phyloP scores from a whole-genome alignment of 768 basidiomycete genomes.

The Trametes cingulata region DNA sequence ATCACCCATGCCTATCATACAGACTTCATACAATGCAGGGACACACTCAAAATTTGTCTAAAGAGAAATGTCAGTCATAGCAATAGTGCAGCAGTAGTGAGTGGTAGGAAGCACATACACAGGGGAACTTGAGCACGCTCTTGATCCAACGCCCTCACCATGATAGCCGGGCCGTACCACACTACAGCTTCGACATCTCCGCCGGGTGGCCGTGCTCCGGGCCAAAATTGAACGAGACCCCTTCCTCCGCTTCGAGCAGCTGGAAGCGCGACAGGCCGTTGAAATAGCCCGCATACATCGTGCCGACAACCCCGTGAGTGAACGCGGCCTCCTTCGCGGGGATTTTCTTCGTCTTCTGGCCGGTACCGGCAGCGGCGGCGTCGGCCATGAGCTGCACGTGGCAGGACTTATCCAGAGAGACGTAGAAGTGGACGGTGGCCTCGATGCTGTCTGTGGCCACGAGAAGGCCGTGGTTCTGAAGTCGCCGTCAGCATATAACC shows the following conservation, averaged over 20 bases:
- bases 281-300: constrained; percentile 38
- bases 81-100: too few species aligned
- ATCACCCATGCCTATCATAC: too few species aligned
- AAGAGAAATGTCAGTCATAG: too few species aligned
- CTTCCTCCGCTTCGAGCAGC: constrained; percentile 39
- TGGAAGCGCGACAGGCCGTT: constrained; percentile 40
- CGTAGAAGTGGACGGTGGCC: constrained; percentile 29
- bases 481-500: neutral
- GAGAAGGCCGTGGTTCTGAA: constrained; percentile 33
- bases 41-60: too few species aligned
- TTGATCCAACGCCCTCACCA: too few species aligned
- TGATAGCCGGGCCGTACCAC: too few species aligned
- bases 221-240: constrained; percentile 22
- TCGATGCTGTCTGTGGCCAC: constrained; percentile 29
- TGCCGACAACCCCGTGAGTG: constrained; percentile 23
- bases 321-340: constrained; percentile 27
- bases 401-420: constrained; percentile 32
- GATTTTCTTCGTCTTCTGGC: constrained; percentile 27
- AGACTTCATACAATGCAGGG: too few species aligned
- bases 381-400: constrained; percentile 34
- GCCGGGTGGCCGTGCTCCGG: neutral
- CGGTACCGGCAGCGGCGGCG: constrained; percentile 30
- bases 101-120: too few species aligned
- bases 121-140: too few species aligned
- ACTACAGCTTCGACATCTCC: too few species aligned